Evolutionary conservation across 164 flowering plant genomes (phyloP).

Genomic region (Magnolia officinalis): DNA sequence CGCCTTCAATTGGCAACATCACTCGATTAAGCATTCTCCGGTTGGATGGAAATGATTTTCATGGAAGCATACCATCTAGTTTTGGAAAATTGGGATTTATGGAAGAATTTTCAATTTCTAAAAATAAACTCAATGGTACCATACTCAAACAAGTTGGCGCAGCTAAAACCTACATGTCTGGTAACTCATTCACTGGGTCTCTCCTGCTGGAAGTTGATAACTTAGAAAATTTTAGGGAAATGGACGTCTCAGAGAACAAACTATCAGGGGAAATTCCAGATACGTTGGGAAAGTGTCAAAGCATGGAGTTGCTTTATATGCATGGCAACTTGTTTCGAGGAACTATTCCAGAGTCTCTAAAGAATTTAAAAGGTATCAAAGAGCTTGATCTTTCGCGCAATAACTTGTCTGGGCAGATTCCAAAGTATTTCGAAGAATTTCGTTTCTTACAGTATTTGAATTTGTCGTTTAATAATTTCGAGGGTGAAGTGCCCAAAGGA

Average conservation of each 20-base stretch:
- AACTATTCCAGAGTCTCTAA: too few species aligned
- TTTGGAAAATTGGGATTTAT: conserved; percentile 12
- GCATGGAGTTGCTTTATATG: too few species aligned
- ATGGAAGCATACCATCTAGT: conserved; percentile 3
- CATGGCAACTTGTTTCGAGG: too few species aligned
- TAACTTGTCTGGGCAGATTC: conserved; percentile 1
- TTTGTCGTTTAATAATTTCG: background rate
- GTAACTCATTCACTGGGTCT: background rate
- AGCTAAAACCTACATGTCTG: background rate
- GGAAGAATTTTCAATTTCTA: background rate
- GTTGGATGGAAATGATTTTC: background rate
- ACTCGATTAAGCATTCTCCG: background rate
- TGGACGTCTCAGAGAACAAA: too few species aligned
- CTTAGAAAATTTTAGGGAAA: too few species aligned
- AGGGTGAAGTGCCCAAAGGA: conserved; percentile 7
- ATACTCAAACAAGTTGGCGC: conserved; percentile 16
- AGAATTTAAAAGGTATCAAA: background rate
- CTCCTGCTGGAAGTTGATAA: too few species aligned
- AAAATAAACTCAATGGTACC: conserved; percentile 21
- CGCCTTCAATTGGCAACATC: background rate
- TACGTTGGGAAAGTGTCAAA: too few species aligned
- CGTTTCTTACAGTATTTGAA: background rate
- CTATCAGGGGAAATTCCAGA: too few species aligned
- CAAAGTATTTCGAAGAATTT: background rate
- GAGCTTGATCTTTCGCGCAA: background rate